phyloP scores from a whole-genome alignment of 2,329 filamentous ascomycete species.

The Emergomyces pasteurianus region DNA sequence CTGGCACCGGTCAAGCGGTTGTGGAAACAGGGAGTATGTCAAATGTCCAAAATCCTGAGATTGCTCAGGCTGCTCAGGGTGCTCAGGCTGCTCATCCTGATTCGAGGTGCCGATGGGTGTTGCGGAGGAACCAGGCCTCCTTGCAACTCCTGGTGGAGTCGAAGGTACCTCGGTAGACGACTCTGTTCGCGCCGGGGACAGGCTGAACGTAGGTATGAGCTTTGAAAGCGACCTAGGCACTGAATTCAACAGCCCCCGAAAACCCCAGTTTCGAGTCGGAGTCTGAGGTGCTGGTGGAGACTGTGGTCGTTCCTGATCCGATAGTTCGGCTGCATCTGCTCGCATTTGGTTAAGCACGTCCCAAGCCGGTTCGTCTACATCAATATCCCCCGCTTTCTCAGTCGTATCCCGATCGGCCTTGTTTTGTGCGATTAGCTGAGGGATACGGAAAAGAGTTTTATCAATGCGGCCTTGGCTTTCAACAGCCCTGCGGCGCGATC shows the following conservation, averaged over 20 bases:
- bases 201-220: conserved; percentile 14
- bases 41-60: conserved; percentile 9
- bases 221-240: conserved; percentile 20
- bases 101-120: background rate
- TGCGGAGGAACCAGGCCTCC: conserved; percentile 1
- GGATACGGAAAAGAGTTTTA: conserved; percentile 23
- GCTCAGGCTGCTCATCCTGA: conserved; percentile 6
- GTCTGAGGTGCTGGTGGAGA: conserved; percentile 16
- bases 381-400: background rate
- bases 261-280: conserved; percentile 17
- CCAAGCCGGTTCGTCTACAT: background rate
- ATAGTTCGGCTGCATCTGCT: background rate
- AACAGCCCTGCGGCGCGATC: conserved; percentile 18
- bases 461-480: conserved; percentile 23
- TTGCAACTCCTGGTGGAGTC: background rate
- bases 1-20: conserved; percentile 13
- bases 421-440: conserved; percentile 21
- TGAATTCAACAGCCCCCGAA: conserved; percentile 20
- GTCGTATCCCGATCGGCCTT: conserved; percentile 13
- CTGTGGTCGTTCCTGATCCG: conserved; percentile 2
- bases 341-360: conserved; percentile 3
- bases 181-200: conserved; percentile 10
- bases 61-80: conserved; percentile 8
- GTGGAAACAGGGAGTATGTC: conserved; percentile 19
- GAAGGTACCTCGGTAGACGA: conserved; percentile 6